These are phyloP conservation scores for Inosperma sp. DNA, from an alignment of 768 basidiomycete genomes.

Conservation along the genomic window DNA sequence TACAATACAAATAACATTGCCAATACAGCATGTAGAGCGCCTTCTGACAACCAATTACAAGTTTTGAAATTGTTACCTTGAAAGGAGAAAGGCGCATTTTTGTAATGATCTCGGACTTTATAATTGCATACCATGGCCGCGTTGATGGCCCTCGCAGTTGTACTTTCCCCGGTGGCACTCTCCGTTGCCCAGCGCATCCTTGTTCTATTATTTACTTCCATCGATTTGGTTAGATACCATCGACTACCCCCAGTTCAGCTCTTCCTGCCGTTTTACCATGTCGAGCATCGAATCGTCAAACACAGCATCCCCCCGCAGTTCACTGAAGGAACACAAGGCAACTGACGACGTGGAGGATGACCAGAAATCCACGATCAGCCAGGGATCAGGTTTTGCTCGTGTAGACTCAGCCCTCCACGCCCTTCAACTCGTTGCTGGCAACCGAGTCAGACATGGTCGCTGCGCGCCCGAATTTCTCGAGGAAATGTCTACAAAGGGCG, in stretches of 20 bases:
- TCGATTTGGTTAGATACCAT: slow-evolving; percentile 26
- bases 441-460: slow-evolving; percentile 37
- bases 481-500: slow-evolving; percentile 33
- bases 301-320: slow-evolving; percentile 20
- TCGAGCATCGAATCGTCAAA: slow-evolving; percentile 15
- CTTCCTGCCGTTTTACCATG: slow-evolving; percentile 7
- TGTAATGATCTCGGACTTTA: slow-evolving; percentile 24
- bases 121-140: slow-evolving; percentile 20
- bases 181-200: slow-evolving; percentile 16
- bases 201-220: slow-evolving; percentile 15
- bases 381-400: slow-evolving; percentile 22
- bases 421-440: slow-evolving; percentile 32
- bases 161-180: slow-evolving; percentile 15
- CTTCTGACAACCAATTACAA: background rate
- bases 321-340: slow-evolving; percentile 18
- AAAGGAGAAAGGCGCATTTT: slow-evolving; percentile 15
- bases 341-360: slow-evolving; percentile 24
- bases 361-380: slow-evolving; percentile 24
- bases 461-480: slow-evolving; percentile 45
- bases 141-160: slow-evolving; percentile 20
- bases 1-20: slow-evolving; percentile 1
- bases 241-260: slow-evolving; percentile 8
- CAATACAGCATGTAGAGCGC: slow-evolving; percentile 3
- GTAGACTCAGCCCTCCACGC: slow-evolving; percentile 25
- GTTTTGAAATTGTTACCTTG: slow-evolving; percentile 1